phyloP scores from a whole-genome alignment of 2,329 filamentous ascomycete genomes.

The Cladosporium austrohemisphaericum region DNA sequence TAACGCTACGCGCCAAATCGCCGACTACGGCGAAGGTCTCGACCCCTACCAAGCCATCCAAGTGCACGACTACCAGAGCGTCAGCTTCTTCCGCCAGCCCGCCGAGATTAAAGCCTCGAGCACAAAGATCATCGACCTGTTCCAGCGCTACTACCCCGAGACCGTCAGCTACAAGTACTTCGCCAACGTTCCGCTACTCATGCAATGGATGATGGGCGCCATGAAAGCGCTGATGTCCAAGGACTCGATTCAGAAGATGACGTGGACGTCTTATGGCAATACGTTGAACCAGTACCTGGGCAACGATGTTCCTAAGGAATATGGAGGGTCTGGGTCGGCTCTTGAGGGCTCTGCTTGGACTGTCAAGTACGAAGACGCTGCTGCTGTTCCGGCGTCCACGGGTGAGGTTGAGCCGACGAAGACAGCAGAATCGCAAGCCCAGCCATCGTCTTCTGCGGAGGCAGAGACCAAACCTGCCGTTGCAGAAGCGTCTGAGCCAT shows the following conservation, averaged over 20 bases:
- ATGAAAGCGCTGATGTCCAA: conserved; percentile 46
- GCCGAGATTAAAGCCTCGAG: conserved; percentile 71
- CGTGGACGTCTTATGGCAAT: conserved; percentile 55
- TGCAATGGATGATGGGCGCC: conserved; percentile 67
- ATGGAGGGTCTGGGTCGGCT: conserved; percentile 69
- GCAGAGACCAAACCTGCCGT: background rate
- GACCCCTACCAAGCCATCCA: conserved; percentile 91
- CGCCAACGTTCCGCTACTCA: conserved; percentile 85
- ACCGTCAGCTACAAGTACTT: conserved; percentile 92
- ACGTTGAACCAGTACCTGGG: conserved; percentile 65
- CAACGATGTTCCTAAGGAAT: conserved; percentile 65
- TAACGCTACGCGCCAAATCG: conserved; percentile 65
- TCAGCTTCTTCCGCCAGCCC: conserved; percentile 82
- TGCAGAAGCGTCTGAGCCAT: background rate
- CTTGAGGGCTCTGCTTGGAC: conserved; percentile 44
- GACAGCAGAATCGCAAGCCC: conserved; percentile 3
- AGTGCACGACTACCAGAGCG: conserved; percentile 86
- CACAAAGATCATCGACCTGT: conserved; percentile 75
- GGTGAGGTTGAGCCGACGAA: conserved; percentile 1
- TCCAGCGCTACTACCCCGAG: conserved; percentile 81
- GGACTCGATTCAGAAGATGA: conserved; percentile 49
- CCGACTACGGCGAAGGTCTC: conserved; percentile 59
- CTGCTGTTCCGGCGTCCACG: background rate
- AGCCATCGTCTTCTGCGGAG: background rate
- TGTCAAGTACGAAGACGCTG: conserved; percentile 33